These are phyloP conservation scores for Tephrocybe sp. DNA, from an alignment of 768 basidiomycete species.

Conservation along the genomic window DNA sequence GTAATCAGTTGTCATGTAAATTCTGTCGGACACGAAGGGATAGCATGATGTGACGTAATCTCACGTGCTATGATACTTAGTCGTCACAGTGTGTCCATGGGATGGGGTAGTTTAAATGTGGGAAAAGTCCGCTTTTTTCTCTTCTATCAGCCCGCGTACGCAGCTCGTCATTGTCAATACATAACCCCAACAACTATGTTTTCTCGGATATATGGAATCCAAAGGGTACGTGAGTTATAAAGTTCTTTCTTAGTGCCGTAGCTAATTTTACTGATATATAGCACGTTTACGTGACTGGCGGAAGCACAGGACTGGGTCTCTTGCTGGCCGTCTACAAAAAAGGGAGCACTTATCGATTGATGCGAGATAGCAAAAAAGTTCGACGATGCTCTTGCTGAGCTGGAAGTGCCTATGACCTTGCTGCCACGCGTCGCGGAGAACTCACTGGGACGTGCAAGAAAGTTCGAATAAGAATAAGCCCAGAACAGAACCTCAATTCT, in stretches of 20 bases:
- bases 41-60: no score
- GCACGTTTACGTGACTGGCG: slow-evolving; percentile 89
- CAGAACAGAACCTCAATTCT: slow-evolving; percentile 64
- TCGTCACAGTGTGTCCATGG: no score
- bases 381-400: slow-evolving; percentile 52
- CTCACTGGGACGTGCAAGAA: slow-evolving; percentile 35
- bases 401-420: slow-evolving; percentile 62
- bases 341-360: slow-evolving; percentile 86
- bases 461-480: slow-evolving; percentile 46
- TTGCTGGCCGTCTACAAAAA: slow-evolving; percentile 61
- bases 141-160: no score
- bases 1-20: no score
- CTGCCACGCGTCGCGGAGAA: background rate
- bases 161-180: no score
- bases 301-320: slow-evolving; percentile 79
- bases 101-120: no score
- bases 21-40: no score
- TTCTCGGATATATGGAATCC: slow-evolving; percentile 49
- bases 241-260: background rate
- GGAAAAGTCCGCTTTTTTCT: no score
- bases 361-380: slow-evolving; percentile 68
- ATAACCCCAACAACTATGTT: slow-evolving; percentile 15
- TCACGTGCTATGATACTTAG: no score
- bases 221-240: slow-evolving; percentile 28
- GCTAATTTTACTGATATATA: slow-evolving; percentile 27